phyloP scores from a whole-genome alignment of 331 rosid species.

The Pyracantha coccinea region DNA sequence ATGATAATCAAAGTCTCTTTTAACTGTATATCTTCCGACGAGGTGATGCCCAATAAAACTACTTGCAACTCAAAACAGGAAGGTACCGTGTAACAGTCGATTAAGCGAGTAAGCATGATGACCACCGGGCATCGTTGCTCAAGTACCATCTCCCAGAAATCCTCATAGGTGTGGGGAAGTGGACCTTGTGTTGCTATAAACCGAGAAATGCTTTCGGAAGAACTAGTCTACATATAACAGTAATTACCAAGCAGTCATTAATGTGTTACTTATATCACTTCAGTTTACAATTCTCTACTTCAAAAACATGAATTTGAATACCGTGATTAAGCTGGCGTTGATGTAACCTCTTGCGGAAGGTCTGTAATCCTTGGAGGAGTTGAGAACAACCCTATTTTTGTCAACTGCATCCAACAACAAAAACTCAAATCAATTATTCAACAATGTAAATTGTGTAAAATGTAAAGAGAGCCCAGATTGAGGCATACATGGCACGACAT shows the following conservation, averaged over 20 bases:
- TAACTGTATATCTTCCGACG: neutral
- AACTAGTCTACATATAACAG: slow-evolving; percentile 43
- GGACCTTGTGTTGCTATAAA: slow-evolving; percentile 99
- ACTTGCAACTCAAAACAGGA: slow-evolving; percentile 5
- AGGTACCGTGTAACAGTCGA: slow-evolving; percentile 65
- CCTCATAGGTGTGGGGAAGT: slow-evolving; percentile 76
- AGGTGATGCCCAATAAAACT: neutral
- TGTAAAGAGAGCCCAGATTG: neutral
- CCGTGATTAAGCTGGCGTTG: slow-evolving; percentile 76
- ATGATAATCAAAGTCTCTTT: neutral
- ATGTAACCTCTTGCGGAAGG: slow-evolving; percentile 72
- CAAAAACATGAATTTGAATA: slow-evolving; percentile 10
- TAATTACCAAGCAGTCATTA: slow-evolving; percentile 4
- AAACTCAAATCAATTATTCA: neutral
- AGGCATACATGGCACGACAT: slow-evolving; percentile 74
- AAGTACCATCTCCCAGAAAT: slow-evolving; percentile 93
- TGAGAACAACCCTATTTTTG: slow-evolving; percentile 60
- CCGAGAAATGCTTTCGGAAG: slow-evolving; percentile 47
- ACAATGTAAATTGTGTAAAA: neutral
- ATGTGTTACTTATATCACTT: neutral
- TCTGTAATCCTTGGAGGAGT: slow-evolving; percentile 69
- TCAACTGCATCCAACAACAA: slow-evolving; percentile 55
- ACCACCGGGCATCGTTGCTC: slow-evolving; percentile 69
- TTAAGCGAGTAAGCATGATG: slow-evolving; percentile 85
- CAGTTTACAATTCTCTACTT: neutral